Evolutionary conservation across 352 stramenopile genomes (phyloP).

Genomic region (Phytophthora lateralis): DNA sequence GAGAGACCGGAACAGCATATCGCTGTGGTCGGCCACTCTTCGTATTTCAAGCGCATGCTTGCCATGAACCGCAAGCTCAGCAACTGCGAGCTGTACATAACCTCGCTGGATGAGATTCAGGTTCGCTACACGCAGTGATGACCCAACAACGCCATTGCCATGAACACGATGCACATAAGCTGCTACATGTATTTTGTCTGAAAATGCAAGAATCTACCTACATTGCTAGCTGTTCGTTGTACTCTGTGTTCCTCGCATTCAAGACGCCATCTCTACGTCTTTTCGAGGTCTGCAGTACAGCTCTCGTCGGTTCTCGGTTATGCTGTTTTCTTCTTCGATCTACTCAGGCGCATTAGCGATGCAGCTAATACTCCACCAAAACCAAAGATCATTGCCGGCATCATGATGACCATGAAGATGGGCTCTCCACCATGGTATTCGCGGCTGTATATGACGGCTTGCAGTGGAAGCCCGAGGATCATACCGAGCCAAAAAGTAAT

Average conservation of each 20-base stretch:
- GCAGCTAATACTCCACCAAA: slow-evolving; percentile 55
- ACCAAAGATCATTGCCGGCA: slow-evolving; percentile 71
- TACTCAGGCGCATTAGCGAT: slow-evolving; percentile 52
- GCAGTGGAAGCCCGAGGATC: slow-evolving; percentile 72
- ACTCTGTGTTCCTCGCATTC: neutral
- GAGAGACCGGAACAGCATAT: slow-evolving; percentile 74
- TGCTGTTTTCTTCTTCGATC: slow-evolving; percentile 31
- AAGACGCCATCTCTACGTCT: neutral
- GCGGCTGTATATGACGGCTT: slow-evolving; percentile 82
- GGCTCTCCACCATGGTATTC: slow-evolving; percentile 80
- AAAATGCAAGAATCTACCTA: slow-evolving; percentile 8
- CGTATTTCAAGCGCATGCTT: slow-evolving; percentile 88
- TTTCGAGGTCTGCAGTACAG: neutral
- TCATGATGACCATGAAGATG: slow-evolving; percentile 83
- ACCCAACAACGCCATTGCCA: neutral
- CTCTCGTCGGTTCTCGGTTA: slow-evolving; percentile 2
- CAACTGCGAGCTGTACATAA: slow-evolving; percentile 82
- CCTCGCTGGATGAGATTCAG: slow-evolving; percentile 25
- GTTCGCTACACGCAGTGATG: slow-evolving; percentile 19
- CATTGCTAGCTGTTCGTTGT: neutral
- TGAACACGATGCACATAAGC: neutral
- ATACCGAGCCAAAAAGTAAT: slow-evolving; percentile 83
- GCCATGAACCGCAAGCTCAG: slow-evolving; percentile 76
- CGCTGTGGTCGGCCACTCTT: slow-evolving; percentile 80
- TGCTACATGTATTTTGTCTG: slow-evolving; percentile 1